phyloP scores from a whole-genome alignment of 1,284 basidiomycete genomes.

The Cryptococcus maquisensis region DNA sequence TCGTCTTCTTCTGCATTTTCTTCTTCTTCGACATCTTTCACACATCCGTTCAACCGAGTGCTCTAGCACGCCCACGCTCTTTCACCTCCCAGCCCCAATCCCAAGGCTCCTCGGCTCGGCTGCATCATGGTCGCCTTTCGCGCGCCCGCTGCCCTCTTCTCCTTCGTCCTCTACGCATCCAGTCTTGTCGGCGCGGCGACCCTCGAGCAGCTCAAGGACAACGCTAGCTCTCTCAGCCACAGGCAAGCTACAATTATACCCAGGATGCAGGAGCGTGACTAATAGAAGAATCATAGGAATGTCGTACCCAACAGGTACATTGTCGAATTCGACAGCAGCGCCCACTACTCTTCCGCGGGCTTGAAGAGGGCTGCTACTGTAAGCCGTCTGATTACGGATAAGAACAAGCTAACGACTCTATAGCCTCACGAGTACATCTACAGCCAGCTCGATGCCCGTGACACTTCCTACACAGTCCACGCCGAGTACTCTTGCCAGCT shows the following conservation, averaged over 20 bases:
- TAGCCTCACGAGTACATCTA: constrained; percentile 50
- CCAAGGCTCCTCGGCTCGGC: not conserved
- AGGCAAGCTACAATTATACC: not conserved
- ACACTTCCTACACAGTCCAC: constrained; percentile 47
- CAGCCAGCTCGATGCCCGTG: constrained; percentile 43
- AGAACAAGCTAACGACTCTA: not conserved
- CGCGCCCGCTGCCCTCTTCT: constrained; percentile 4
- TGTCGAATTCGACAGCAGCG: constrained; percentile 39
- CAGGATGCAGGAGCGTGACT: not conserved
- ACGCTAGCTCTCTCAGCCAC: not conserved
- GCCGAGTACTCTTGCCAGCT: constrained; percentile 52
- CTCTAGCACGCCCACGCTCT: not conserved
- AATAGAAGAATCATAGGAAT: not conserved
- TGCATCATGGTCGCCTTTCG: not conserved
- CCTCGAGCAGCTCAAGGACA: constrained; percentile 8
- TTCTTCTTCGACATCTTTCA: not conserved
- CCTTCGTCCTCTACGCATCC: constrained; percentile 1
- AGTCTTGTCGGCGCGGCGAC: constrained; percentile 3
- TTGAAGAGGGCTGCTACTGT: constrained; percentile 15
- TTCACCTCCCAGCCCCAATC: not conserved
- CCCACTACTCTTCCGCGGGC: constrained; percentile 21
- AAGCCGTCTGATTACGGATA: not conserved
- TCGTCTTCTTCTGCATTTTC: not conserved
- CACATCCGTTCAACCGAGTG: not conserved
- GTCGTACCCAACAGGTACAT: constrained; percentile 38